These are phyloP conservation scores for Chaetomiaceae sp. DNA, from an alignment of 2,329 filamentous ascomycete species.

Conservation along the genomic window DNA sequence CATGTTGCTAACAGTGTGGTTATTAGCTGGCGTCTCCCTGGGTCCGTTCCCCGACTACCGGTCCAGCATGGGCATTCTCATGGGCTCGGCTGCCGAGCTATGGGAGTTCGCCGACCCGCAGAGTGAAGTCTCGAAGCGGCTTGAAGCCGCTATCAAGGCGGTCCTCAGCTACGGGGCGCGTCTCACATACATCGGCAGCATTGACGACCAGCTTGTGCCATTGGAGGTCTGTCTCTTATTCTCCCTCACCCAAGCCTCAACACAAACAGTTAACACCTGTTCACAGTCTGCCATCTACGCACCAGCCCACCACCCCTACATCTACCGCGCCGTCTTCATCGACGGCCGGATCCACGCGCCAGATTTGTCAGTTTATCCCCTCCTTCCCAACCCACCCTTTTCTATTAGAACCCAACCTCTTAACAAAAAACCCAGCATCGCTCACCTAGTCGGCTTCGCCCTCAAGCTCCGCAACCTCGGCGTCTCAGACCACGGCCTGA, in stretches of 20 bases:
- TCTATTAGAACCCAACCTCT: not conserved
- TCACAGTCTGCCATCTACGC: conserved; percentile 77
- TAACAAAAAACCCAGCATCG: conserved; percentile 49
- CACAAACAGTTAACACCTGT: conserved; percentile 24
- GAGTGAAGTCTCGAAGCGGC: conserved; percentile 77
- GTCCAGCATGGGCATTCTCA: conserved; percentile 77
- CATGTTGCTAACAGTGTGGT: conserved; percentile 7
- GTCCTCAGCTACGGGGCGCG: conserved; percentile 75
- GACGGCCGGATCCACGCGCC: conserved; percentile 88
- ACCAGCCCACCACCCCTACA: conserved; percentile 82
- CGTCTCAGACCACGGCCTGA: conserved; percentile 85
- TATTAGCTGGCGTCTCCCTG: conserved; percentile 76
- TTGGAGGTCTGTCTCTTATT: conserved; percentile 61
- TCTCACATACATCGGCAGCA: conserved; percentile 85
- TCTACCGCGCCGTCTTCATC: conserved; percentile 93
- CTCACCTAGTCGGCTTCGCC: conserved; percentile 86
- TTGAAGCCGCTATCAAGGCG: conserved; percentile 68
- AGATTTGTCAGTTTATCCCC: conserved; percentile 63
- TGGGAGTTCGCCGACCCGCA: conserved; percentile 87
- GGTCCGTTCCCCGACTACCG: conserved; percentile 92
- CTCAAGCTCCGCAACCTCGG: conserved; percentile 92
- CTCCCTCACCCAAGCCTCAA: not conserved
- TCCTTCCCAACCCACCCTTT: not conserved
- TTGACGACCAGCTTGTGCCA: conserved; percentile 94
- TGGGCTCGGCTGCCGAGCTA: conserved; percentile 85